These are phyloP conservation scores for Venturia carpophila DNA, from an alignment of 2,329 filamentous ascomycete species.

Conservation along the genomic window DNA sequence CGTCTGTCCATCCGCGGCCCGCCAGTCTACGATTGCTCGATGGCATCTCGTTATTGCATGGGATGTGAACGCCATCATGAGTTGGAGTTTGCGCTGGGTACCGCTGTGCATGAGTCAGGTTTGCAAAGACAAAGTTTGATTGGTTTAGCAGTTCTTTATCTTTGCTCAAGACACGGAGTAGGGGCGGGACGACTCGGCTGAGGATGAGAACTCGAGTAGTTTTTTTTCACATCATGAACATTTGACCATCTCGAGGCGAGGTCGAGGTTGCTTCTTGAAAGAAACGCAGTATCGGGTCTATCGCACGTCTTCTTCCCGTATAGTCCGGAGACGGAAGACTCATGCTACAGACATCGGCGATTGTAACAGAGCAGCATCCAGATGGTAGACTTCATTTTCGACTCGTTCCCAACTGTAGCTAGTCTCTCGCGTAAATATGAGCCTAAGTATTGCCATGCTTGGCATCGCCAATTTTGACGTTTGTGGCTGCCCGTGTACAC, in stretches of 20 bases:
- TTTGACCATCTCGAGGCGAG: background rate
- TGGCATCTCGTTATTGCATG: background rate
- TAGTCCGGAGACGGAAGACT: too few relatives aligned
- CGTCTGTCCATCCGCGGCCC: background rate
- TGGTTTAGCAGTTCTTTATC: background rate
- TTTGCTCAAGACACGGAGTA: background rate
- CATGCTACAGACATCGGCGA: too few relatives aligned
- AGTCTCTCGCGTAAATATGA: background rate
- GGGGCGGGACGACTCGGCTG: background rate
- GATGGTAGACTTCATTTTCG: background rate
- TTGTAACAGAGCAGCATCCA: too few relatives aligned
- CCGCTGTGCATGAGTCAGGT: background rate
- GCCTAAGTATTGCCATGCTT: background rate
- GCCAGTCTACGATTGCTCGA: background rate
- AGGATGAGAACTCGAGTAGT: background rate
- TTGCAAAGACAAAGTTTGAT: background rate
- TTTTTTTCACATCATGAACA: background rate
- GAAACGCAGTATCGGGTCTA: too few relatives aligned
- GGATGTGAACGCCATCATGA: background rate
- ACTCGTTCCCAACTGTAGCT: background rate
- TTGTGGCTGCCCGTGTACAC: background rate
- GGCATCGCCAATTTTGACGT: background rate
- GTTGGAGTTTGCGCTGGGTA: background rate
- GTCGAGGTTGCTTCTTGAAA: too few relatives aligned
- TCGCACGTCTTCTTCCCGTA: too few relatives aligned